Conservation (phyloP, 257 asterid species). For the Fraxinus americana region DNA sequence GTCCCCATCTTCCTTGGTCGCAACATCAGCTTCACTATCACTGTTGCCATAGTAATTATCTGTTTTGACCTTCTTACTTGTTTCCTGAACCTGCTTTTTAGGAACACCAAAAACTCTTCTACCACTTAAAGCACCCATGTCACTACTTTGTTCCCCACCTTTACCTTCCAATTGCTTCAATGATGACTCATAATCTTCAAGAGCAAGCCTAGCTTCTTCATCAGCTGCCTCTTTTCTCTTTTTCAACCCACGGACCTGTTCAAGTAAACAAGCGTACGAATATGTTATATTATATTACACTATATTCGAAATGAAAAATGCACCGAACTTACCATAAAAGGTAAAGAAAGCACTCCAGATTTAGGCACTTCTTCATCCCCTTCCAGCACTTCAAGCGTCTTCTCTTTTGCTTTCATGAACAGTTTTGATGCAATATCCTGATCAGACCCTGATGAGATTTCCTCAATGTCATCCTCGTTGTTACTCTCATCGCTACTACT, state of each 20-base stretch:
- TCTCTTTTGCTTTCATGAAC: slow-evolving; percentile 71
- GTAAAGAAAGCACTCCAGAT: slow-evolving; percentile 84
- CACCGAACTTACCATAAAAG: slow-evolving; percentile 76
- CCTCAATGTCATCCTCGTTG: slow-evolving; percentile 66
- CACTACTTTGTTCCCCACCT: slow-evolving; percentile 33
- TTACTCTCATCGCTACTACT: slow-evolving; percentile 85
- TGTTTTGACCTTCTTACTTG: slow-evolving; percentile 38
- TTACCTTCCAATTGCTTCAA: slow-evolving; percentile 59
- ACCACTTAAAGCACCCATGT: slow-evolving; percentile 51
- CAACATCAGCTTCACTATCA: too few species aligned
- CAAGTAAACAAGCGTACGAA: slow-evolving; percentile 15
- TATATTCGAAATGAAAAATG: slow-evolving; percentile 7
- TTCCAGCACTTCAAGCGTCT: slow-evolving; percentile 60
- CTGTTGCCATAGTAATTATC: slow-evolving; percentile 69
- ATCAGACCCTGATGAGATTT: slow-evolving; percentile 53
- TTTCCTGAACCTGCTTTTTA: slow-evolving; percentile 46
- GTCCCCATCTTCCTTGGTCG: too few species aligned
- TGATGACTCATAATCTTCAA: slow-evolving; percentile 72
- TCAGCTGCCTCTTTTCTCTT: slow-evolving; percentile 77
- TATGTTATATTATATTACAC: background rate
- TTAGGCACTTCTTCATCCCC: slow-evolving; percentile 72
- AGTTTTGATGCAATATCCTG: slow-evolving; percentile 47
- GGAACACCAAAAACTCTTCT: slow-evolving; percentile 80
- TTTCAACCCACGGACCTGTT: slow-evolving; percentile 67
- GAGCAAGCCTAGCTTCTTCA: slow-evolving; percentile 77